Evolutionary conservation across 2,329 filamentous ascomycete species (phyloP).

Genomic region (Cercospora sp.): DNA sequence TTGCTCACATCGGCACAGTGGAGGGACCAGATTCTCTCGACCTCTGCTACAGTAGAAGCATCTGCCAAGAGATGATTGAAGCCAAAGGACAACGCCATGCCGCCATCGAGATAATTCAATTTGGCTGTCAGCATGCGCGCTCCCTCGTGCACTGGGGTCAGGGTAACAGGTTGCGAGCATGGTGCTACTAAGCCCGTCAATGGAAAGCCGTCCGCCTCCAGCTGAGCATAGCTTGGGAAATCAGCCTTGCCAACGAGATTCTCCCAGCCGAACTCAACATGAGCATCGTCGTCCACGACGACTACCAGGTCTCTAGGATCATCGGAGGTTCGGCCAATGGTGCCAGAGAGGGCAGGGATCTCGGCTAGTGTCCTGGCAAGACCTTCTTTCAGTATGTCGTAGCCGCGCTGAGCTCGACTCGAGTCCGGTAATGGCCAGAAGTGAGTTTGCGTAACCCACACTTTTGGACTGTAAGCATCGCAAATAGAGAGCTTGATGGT

Average conservation of each 20-base stretch:
- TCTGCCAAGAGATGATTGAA: conserved; percentile 27
- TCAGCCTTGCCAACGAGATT: conserved; percentile 7
- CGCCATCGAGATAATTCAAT: conserved; percentile 22
- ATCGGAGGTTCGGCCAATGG: conserved; percentile 12
- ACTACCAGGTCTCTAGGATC: conserved; percentile 23
- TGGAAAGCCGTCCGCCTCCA: conserved; percentile 19
- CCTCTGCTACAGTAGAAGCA: conserved; percentile 15
- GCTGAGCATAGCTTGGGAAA: conserved; percentile 18
- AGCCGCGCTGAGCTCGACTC: background rate
- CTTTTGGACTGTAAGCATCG: conserved; percentile 25
- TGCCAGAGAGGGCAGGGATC: conserved; percentile 24
- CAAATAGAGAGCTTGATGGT: conserved; percentile 23
- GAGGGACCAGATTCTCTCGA: conserved; percentile 25
- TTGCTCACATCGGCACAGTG: conserved; percentile 23
- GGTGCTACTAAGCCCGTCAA: conserved; percentile 15
- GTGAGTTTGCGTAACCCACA: conserved; percentile 25
- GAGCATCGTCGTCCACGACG: conserved; percentile 14
- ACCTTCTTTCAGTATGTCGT: conserved; percentile 20
- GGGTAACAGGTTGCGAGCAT: conserved; percentile 16
- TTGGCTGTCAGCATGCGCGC: conserved; percentile 21
- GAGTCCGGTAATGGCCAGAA: conserved; percentile 21
- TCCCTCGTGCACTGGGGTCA: conserved; percentile 19
- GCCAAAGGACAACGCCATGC: conserved; percentile 22
- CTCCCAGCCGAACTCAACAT: conserved; percentile 21
- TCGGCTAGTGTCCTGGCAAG: conserved; percentile 22